Evolutionary conservation across 78 protist species (phyloP), one percentile per base, ranked within the genome.

Genomic region (Polysphondylium violaceum): DNA sequence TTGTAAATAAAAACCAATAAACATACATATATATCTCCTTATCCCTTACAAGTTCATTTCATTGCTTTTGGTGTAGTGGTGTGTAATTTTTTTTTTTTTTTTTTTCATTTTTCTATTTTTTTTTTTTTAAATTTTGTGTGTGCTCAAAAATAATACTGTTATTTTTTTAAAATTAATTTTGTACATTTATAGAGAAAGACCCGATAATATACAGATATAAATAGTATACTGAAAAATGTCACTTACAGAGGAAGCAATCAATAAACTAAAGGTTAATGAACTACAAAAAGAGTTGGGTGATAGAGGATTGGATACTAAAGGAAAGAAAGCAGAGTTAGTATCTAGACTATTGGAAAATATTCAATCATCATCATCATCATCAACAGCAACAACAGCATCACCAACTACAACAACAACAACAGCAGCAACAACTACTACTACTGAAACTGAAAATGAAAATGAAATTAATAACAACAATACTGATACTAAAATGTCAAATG

Each of bases 281-380:
- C 51, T 78, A 17, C 60, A 78, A 67, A 78, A 78, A 55, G 88
- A 78, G 64, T 55, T 63, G 38, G 23, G 56, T 33, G n/a, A 53
- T 9, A 1, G 63, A 17, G 88, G 88, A 67, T 41, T 58, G 38
- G 88, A 78, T 78, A 78, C 38, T 19, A 65, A 63, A 53, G 76
- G 76, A n/a, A 78, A 78, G 76, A 69, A 78, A 38, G 88, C 88
- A 51, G 76, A 78, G 12, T 50, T 78, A 38, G 69, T 51, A 65
- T 19, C 47, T 14, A 35, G 31, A 35, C n/a, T 78, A 27, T 41
- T 78, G 9, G 88, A 78, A 55, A 27, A 63, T 43, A 58, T 2
- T 11, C 53, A 47, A n/a, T n/a, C n/a, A n/a, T n/a, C 74, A 5
- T 27, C 74, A 67, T 41, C 74, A 67, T 41, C 74, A 3, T 17